These are phyloP conservation scores for Fraxinus ornus DNA, from an alignment of 305 asterid species.

Conservation along the genomic window DNA sequence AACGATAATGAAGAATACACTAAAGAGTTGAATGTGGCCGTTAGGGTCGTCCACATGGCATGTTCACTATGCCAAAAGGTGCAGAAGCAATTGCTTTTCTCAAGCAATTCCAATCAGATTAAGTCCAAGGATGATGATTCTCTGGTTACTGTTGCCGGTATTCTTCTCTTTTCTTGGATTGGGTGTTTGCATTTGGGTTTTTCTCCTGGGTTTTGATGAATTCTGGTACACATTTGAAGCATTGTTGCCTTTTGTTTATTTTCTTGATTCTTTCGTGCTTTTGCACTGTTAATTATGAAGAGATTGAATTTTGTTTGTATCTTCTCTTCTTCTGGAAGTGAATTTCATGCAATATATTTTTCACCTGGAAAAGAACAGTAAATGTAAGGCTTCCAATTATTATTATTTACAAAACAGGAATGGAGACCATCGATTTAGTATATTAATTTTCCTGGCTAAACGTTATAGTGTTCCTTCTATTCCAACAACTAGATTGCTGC, in stretches of 20 bases:
- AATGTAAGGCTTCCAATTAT: neutral
- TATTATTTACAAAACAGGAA: neutral
- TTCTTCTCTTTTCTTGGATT: neutral
- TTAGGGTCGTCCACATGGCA: conserved; percentile 73
- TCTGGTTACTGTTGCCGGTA: conserved; percentile 80
- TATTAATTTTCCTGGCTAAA: neutral
- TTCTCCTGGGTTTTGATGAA: neutral
- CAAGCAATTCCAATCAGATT: conserved; percentile 38
- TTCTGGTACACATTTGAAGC: neutral
- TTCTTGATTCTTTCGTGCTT: neutral
- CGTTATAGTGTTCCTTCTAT: neutral
- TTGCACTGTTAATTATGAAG: neutral
- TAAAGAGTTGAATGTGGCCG: conserved; percentile 66
- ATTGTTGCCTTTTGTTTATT: neutral
- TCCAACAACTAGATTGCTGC: neutral
- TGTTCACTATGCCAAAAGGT: conserved; percentile 59
- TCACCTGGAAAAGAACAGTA: neutral
- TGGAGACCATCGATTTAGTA: neutral
- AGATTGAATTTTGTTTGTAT: neutral
- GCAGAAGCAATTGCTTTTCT: conserved; percentile 44
- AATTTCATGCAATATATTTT: neutral
- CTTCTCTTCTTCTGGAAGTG: neutral
- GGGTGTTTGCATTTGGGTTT: neutral
- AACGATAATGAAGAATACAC: conserved; percentile 37
- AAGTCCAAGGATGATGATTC: conserved; percentile 75